phyloP scores from a whole-genome alignment of 495 filamentous ascomycete genomes.

The Penicillium soppii region DNA sequence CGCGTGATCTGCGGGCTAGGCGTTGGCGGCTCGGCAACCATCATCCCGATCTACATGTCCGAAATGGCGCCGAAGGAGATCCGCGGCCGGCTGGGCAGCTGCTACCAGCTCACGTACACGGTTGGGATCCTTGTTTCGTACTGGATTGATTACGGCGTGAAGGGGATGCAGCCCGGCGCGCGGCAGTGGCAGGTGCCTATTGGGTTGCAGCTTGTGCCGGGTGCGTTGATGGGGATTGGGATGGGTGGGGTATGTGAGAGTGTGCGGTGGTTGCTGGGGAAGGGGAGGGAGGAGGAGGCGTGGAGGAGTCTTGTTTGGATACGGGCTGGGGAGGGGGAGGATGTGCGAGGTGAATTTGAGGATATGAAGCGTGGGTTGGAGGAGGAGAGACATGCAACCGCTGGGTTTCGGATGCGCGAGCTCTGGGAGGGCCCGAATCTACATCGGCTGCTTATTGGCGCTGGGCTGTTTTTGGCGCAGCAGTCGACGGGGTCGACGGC shows the following conservation, averaged over 20 bases:
- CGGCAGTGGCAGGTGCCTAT: constrained; percentile 56
- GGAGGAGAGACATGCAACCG: constrained; percentile 41
- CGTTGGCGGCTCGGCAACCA: constrained; percentile 54
- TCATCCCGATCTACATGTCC: constrained; percentile 57
- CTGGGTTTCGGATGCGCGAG: constrained; percentile 42
- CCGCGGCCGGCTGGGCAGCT: constrained; percentile 50
- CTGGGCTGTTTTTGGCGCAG: constrained; percentile 44
- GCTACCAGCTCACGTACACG: constrained; percentile 54
- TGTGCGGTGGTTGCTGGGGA: constrained; percentile 50
- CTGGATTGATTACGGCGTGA: constrained; percentile 55
- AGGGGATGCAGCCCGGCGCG: constrained; percentile 54
- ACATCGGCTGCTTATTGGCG: constrained; percentile 39
- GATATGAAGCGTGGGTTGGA: constrained; percentile 45
- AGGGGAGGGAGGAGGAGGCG: constrained; percentile 40
- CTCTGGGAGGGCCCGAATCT: constrained; percentile 42
- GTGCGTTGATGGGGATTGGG: constrained; percentile 49
- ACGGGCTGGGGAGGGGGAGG: constrained; percentile 34
- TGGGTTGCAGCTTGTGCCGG: constrained; percentile 51
- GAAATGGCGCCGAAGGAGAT: constrained; percentile 58
- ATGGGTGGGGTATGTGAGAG: constrained; percentile 51
- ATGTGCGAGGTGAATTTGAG: constrained; percentile 44
- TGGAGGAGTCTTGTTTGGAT: constrained; percentile 51
- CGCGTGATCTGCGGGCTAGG: constrained; percentile 57
- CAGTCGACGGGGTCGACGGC: constrained; percentile 56
- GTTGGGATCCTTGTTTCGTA: constrained; percentile 52